A percentile compares a stretch with the other conserved stretches of the same genome.
phyloP scores from a whole-genome alignment of 176 grass and related monocot species.

The Aegilops speltoides region DNA sequence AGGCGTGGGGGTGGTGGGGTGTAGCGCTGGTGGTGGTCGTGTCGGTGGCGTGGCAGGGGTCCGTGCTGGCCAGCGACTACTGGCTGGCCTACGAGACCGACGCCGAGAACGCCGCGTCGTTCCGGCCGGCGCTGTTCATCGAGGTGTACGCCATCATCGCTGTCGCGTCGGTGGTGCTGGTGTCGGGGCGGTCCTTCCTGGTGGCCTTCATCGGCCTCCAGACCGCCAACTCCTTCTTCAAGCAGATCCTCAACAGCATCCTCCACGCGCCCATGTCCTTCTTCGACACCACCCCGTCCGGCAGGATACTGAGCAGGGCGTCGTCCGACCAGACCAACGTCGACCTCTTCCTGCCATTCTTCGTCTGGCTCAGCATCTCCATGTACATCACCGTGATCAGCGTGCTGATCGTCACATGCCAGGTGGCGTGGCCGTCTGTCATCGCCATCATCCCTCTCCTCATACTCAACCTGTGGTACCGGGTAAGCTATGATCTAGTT shows the following conservation, averaged over 20 bases:
- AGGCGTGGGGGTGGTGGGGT: constrained; percentile 90
- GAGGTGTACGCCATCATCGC: constrained; percentile 62
- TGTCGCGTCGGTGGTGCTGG: constrained; percentile 46
- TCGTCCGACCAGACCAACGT: constrained; percentile 95
- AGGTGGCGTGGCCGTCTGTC: constrained; percentile 89
- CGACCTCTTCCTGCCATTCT: constrained; percentile 89
- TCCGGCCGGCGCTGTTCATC: constrained; percentile 63
- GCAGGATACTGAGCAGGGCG: constrained; percentile 94
- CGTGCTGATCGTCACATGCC: constrained; percentile 64
- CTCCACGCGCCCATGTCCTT: constrained; percentile 95
- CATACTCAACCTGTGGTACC: constrained; percentile 86
- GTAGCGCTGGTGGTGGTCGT: constrained; percentile 41
- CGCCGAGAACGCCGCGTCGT: constrained; percentile 38
- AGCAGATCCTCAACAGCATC: constrained; percentile 85
- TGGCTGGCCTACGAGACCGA: constrained; percentile 91
- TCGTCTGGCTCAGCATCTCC: constrained; percentile 64
- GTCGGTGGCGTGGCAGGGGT: constrained; percentile 59
- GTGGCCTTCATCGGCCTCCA: constrained; percentile 71
- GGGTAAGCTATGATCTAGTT: constrained; percentile 45
- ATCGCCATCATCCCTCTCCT: constrained; percentile 68
- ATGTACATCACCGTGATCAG: constrained; percentile 90
- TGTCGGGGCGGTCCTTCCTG: constrained; percentile 52
- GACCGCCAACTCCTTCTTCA: constrained; percentile 78
- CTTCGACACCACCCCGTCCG: constrained; percentile 95
- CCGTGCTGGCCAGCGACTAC: constrained; percentile 77